Conservation (phyloP, 1,284 basidiomycete species). For the Ceratobasidium sp. region DNA sequence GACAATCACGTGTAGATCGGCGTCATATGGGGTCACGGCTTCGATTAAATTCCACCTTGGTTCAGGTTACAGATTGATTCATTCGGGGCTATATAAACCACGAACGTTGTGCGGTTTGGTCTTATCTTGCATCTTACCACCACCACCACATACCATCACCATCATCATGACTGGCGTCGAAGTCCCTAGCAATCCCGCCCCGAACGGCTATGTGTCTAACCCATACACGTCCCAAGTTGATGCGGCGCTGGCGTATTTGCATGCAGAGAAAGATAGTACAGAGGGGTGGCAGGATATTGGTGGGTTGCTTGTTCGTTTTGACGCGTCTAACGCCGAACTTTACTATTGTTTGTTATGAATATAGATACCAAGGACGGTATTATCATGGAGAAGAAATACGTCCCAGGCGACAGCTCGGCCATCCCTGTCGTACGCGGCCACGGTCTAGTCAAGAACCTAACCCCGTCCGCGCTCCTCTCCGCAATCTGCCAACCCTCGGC, state of each 20-base stretch:
- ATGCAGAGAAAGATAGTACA: no score
- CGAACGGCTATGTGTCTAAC: no score
- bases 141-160: no score
- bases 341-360: no score
- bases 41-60: constrained; percentile 32
- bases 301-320: constrained; percentile 3
- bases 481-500: constrained; percentile 44
- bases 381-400: constrained; percentile 49
- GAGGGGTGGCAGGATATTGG: no score
- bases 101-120: background rate
- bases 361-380: constrained; percentile 49
- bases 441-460: constrained; percentile 45
- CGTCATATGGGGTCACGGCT: constrained; percentile 26
- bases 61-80: background rate
- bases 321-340: no score
- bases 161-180: no score
- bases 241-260: no score
- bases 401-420: constrained; percentile 46
- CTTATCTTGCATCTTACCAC: background rate
- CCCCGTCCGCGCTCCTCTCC: constrained; percentile 45
- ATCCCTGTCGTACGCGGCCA: constrained; percentile 49
- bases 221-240: no score
- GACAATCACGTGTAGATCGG: constrained; percentile 14
- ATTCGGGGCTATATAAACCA: constrained; percentile 10
- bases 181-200: no score